Evolutionary conservation across 139 green algal genomes (phyloP), one percentile per base, ranked within the genome.

Genomic region (Nannochloris sp.): DNA sequence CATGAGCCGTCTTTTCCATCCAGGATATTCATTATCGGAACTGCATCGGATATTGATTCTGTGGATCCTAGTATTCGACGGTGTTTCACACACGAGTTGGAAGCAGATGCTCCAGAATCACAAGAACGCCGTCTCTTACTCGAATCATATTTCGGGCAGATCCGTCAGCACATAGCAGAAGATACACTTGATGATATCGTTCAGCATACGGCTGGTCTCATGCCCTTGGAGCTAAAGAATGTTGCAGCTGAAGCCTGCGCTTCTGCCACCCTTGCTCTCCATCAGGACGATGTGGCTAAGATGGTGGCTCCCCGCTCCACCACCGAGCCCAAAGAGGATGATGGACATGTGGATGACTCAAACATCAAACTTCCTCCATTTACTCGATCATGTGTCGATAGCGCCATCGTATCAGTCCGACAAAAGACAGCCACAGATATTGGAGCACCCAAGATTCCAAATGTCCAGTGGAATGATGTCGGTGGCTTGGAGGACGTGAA

Each of bases 381-480:
- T 25, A 44, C 9, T 25, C 37, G 19, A 43, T 36, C 19, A 24
- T 57, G 88, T 61, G 19, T 89, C 43, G 46, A 75, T 1, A 48
- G 34, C 1, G 81, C 83, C 0, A 61, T 92, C 60, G 73, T 75
- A 5, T 60, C 57, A 2, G 75, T 87, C 14, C 80, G 84, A 53
- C 48, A 74, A 27, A 75, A 83, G 11, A 87, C 75, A 3, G 84
- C 88, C 6, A 82, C 79, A 4, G 80, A 87, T 27, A 78, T 93
- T 16, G 78, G 88, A 2, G 83, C 82, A 1, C 77, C 78, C 25
- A 66, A 62, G n/a, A 70, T 72, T 50, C 67, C 91, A 7, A 73
- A 90, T 64, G 91, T 97, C 36, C 60, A 57, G 19, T 97, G 91
- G 91, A 83, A 90, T 23, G 91, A 97, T 69, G 86, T 97, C 7